Evolutionary conservation across 2,329 filamentous ascomycete species (phyloP).

Genomic region (Fusarium pilosicola): DNA sequence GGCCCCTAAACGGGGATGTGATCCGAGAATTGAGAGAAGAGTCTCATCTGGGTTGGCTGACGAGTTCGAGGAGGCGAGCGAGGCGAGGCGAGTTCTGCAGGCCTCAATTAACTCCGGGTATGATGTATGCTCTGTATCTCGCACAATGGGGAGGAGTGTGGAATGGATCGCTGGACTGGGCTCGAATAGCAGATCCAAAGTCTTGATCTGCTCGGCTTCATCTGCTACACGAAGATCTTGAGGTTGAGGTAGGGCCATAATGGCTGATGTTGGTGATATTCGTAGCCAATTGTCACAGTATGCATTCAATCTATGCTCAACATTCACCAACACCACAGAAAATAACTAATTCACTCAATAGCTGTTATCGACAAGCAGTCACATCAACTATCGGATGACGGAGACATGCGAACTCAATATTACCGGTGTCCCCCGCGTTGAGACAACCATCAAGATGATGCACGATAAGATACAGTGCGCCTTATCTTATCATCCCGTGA

Average conservation of each 20-base stretch:
- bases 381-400: slow-evolving; percentile 29
- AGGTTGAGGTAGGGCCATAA: slow-evolving; percentile 64
- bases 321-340: not conserved
- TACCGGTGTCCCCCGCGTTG: slow-evolving; percentile 39
- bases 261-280: slow-evolving; percentile 1
- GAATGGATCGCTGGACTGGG: slow-evolving; percentile 79
- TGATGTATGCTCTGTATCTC: slow-evolving; percentile 64
- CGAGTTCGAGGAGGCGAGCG: slow-evolving; percentile 63
- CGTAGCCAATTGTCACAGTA: not conserved
- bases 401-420: slow-evolving; percentile 38
- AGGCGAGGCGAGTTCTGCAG: slow-evolving; percentile 70
- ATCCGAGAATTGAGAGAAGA: slow-evolving; percentile 78
- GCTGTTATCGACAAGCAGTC: not conserved
- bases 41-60: slow-evolving; percentile 58
- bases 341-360: not conserved
- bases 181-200: slow-evolving; percentile 86
- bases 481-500: slow-evolving; percentile 49
- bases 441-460: slow-evolving; percentile 14
- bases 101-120: slow-evolving; percentile 77
- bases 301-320: not conserved
- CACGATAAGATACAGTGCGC: slow-evolving; percentile 28
- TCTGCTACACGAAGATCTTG: slow-evolving; percentile 65
- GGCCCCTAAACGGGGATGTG: slow-evolving; percentile 85
- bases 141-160: slow-evolving; percentile 75
- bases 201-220: slow-evolving; percentile 62